Evolutionary conservation across 2,329 filamentous ascomycete species (phyloP).

Genomic region (Aspergillus calidoustus): DNA sequence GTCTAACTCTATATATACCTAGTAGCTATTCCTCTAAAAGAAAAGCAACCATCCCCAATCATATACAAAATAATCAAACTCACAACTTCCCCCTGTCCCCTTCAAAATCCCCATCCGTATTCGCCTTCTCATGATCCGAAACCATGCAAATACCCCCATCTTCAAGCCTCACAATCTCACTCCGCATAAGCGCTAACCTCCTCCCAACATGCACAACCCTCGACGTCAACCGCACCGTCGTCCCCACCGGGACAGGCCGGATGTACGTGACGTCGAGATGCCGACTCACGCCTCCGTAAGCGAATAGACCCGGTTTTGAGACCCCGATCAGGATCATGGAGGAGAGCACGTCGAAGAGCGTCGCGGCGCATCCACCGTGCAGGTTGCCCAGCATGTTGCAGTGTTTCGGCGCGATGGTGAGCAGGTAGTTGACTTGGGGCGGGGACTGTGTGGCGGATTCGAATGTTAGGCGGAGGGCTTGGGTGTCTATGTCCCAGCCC

Average conservation of each 20-base stretch:
- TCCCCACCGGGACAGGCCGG: slow-evolving; percentile 61
- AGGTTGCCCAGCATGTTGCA: slow-evolving; percentile 92
- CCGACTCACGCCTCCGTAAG: slow-evolving; percentile 65
- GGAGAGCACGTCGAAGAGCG: slow-evolving; percentile 70
- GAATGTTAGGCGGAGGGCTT: slow-evolving; percentile 26
- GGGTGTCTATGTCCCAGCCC: slow-evolving; percentile 6
- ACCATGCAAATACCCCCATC: slow-evolving; percentile 60
- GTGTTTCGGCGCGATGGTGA: slow-evolving; percentile 78
- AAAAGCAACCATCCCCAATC: not conserved
- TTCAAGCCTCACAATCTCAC: slow-evolving; percentile 58
- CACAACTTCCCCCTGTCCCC: slow-evolving; percentile 17
- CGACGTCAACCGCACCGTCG: slow-evolving; percentile 58
- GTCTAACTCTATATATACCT: not conserved
- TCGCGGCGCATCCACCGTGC: slow-evolving; percentile 78
- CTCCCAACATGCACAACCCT: slow-evolving; percentile 64
- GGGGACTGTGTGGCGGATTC: slow-evolving; percentile 43
- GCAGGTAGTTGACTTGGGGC: slow-evolving; percentile 39
- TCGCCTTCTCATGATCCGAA: slow-evolving; percentile 69
- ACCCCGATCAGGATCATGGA: slow-evolving; percentile 62
- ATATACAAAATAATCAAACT: slow-evolving; percentile 13
- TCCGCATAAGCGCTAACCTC: slow-evolving; percentile 58
- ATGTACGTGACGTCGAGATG: slow-evolving; percentile 71
- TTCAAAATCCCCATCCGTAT: slow-evolving; percentile 54
- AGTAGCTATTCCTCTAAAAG: not conserved
- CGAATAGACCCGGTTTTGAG: slow-evolving; percentile 64